Conservation (phyloP, 2,329 filamentous ascomycete species). For the Zymoseptoria passerinii region DNA sequence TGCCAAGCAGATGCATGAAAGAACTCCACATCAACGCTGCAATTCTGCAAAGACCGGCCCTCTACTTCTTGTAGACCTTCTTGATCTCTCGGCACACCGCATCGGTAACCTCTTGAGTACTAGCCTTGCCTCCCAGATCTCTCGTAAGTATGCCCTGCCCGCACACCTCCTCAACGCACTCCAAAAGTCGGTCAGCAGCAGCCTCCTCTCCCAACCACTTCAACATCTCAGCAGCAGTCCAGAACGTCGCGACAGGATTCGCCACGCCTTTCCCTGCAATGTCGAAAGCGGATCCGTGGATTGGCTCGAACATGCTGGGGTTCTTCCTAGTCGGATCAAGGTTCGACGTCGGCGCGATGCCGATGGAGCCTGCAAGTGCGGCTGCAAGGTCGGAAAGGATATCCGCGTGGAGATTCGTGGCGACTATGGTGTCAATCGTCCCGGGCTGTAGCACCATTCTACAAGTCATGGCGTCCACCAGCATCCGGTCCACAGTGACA, state of each 20-base stretch:
- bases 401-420: constrained; percentile 55
- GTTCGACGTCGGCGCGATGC: constrained; percentile 63
- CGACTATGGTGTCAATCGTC: constrained; percentile 55
- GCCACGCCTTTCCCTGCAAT: constrained; percentile 54
- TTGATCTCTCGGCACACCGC: constrained; percentile 36
- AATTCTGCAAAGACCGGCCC: not conserved
- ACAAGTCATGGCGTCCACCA: constrained; percentile 59
- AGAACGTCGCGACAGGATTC: constrained; percentile 52
- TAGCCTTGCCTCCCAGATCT: constrained; percentile 44
- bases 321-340: constrained; percentile 54
- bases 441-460: constrained; percentile 55
- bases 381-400: constrained; percentile 64
- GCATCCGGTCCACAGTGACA: constrained; percentile 54
- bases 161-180: constrained; percentile 46
- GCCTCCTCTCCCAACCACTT: constrained; percentile 49
- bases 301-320: constrained; percentile 56
- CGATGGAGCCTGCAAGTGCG: constrained; percentile 61
- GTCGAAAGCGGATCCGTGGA: constrained; percentile 49
- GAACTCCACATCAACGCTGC: not conserved
- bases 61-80: constrained; percentile 3
- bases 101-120: constrained; percentile 37
- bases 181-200: constrained; percentile 43
- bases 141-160: constrained; percentile 45
- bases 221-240: constrained; percentile 52
- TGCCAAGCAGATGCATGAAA: not conserved